Evolutionary conservation across 1,139 yeast species (phyloP), one percentile per base, ranked within the genome.

Genomic region (Candida tetrigidarum): DNA sequence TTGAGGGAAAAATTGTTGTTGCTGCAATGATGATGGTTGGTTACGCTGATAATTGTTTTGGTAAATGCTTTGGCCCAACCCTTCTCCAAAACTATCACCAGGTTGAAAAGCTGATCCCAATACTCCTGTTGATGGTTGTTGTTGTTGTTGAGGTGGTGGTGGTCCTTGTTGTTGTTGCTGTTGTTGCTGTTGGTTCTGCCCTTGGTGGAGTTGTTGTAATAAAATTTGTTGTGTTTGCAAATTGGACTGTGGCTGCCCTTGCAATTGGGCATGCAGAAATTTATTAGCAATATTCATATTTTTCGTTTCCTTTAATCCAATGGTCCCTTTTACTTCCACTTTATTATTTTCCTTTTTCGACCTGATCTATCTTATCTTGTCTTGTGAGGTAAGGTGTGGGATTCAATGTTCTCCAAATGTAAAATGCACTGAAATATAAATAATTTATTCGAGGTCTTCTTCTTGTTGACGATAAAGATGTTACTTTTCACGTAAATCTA

Each of bases 121-220:
- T 23, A 52, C 52, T 42, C 50, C 48, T 22, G 53, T 43, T 8
- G 50, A 48, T 33, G 40, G 53, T n/a, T 49, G 54, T 36, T 52
- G 59, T 35, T 54, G 59, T 25, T 45, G 68, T 22, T 52, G 53
- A 40, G 49, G 57, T 30, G 52, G 52, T 34, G 54, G 63, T 45
- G 52, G 62, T 33, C 54, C 56, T 35, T 50, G 64, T 41, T 51
- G 63, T 27, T 54, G 68, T 25, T 52, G 53, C 46, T 52, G 62
- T 33, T 55, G 58, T 35, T 51, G 64, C 41, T 51, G 63, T 30
- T 54, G 58, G 34, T 58, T 60, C 55, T 48, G 51, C 16, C 72
- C 72, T 49, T 67, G 76, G 51, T 72, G 79, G 48, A 72, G 66
- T 52, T 72, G 78, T 53, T 71, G 79, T 46, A 73, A 64, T 50